A percentile compares a stretch with the other conserved stretches of the same genome.
Evolutionary conservation across 116 monocot species (phyloP).

Genomic region (Papilionanthe hybrid): DNA sequence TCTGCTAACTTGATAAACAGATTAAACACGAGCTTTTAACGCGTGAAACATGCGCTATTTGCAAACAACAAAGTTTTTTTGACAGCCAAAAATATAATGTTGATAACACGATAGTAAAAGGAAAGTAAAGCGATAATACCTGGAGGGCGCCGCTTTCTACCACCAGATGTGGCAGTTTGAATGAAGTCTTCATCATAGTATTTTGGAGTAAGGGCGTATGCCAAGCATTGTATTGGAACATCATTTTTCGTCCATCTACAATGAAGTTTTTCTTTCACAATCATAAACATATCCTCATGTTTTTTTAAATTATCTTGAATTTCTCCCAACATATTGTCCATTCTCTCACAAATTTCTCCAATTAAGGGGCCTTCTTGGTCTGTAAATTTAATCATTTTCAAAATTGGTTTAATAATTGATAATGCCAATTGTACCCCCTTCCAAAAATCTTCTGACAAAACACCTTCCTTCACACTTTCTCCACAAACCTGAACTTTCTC

Average conservation of each 20-base stretch:
- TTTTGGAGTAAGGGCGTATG: constrained; percentile 48
- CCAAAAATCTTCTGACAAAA: constrained; percentile 43
- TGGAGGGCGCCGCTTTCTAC: constrained; percentile 29
- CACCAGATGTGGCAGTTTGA: constrained; percentile 34
- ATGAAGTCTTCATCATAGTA: constrained; percentile 50
- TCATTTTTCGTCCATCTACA: constrained; percentile 29
- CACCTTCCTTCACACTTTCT: constrained; percentile 15
- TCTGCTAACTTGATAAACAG: no score
- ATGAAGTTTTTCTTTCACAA: constrained; percentile 20
- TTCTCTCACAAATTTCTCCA: constrained; percentile 53
- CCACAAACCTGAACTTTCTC: constrained; percentile 27
- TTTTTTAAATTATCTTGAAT: constrained; percentile 39
- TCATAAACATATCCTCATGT: constrained; percentile 21
- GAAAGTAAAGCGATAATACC: constrained; percentile 12
- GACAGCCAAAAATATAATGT: no score
- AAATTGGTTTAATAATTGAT: constrained; percentile 33
- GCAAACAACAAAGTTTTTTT: no score
- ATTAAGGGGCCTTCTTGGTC: constrained; percentile 47
- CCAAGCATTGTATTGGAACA: constrained; percentile 44
- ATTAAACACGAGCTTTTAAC: no score
- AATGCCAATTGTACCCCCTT: constrained; percentile 32
- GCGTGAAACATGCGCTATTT: no score
- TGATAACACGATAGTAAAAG: background rate
- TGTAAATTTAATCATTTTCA: constrained; percentile 36
- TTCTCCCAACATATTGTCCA: constrained; percentile 53